Conservation (phyloP, 345 rosid genomes). For the Corchorus olitorius region DNA sequence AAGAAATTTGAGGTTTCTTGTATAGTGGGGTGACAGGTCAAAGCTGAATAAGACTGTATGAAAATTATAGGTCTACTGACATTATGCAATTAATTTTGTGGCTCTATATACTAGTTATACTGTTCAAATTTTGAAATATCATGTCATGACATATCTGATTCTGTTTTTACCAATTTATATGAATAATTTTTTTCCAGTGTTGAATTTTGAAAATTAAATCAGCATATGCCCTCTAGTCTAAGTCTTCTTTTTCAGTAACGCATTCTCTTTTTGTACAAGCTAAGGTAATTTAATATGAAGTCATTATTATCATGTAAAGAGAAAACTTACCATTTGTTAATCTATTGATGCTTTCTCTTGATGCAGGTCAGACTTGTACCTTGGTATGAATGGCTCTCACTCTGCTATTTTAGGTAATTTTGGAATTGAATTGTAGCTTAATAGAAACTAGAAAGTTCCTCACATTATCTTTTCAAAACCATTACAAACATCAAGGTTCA, state of each 20-base stretch:
- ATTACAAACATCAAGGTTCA: not conserved
- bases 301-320: not conserved
- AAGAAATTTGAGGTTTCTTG: conserved; percentile 16
- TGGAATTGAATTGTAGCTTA: not conserved
- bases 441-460: not conserved
- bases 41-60: not conserved
- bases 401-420: not conserved
- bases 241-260: not conserved
- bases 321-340: not conserved
- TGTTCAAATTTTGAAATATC: conserved; percentile 5
- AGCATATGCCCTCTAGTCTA: not conserved
- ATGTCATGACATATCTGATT: not conserved
- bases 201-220: conserved; percentile 13
- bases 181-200: not conserved
- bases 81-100: not conserved
- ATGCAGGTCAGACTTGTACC: conserved; percentile 8
- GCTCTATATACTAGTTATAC: not conserved
- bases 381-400: not conserved
- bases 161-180: not conserved
- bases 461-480: not conserved
- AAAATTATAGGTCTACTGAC: not conserved
- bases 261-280: not conserved
- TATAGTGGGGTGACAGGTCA: conserved; percentile 7
- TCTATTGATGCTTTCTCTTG: not conserved
- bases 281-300: not conserved